Evolutionary conservation across 192 early-diverging fungal genomes (phyloP), one percentile per base, ranked within the genome.

Genomic region (Coemansia sp.): DNA sequence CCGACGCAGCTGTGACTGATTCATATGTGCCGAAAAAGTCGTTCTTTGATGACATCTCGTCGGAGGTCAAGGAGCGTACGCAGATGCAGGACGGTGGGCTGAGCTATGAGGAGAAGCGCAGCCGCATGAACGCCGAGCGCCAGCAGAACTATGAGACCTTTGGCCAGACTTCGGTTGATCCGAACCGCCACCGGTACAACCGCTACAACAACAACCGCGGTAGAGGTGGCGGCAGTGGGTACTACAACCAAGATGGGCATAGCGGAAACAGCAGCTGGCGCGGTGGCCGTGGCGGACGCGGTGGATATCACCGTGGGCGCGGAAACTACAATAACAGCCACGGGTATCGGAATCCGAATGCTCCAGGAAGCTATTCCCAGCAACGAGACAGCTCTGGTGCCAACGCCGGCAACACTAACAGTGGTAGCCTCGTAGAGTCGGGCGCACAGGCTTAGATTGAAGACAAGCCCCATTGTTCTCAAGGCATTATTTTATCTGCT

Each of bases 21-120:
- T 92, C 89, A 63, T 97, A 98, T 74, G 80, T 89, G 64, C 92
- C 90, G 61, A 87, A 84, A 21, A 83, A 83, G 61, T 91, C 89
- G 31, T 99, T 99, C 84, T 99, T 99, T 86, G 96, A 97, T 75
- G 91, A 97, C 75, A 96, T 99, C 73, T 95, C 96, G 40, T 96
- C 94, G 73, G 96, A 99, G 73, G 86, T 90, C 31, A 95, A 94
- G 79, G 94, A 96, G 68, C 86, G 91, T 10, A 77, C 86, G 55
- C 90, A 91, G 70, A 52, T 73, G 64, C 62, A 56, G 31, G 71
- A 68, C 42, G 69, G 77, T 37, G 81, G 81, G n/a, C 57, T 87
- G 72, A 82, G 77, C 61, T 66, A 70, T 35, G 84, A 85, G 29
- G 87, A 91, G 61, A 87, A 93, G 62, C 86, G 94, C 48, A 85